A percentile compares a stretch with the other conserved stretches of the same genome.
Conservation (phyloP, 169 alveolate species). For the Cystoisospora suis region DNA sequence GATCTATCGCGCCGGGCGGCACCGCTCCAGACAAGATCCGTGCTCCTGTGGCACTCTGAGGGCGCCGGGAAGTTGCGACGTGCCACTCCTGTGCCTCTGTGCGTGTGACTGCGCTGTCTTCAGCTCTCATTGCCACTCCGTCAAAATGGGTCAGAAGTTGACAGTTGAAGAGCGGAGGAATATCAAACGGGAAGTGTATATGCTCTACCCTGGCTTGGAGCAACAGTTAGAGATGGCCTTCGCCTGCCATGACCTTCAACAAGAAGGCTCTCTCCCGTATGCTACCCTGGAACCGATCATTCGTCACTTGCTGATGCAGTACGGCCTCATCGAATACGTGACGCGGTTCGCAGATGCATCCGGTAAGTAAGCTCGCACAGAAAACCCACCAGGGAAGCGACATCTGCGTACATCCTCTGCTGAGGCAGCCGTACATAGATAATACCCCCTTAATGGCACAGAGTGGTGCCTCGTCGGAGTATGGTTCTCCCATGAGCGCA, state of each 20-base stretch:
- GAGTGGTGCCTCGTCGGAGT: no score
- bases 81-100: no score
- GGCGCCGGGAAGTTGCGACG: no score
- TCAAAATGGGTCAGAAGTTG: constrained; percentile 64
- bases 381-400: no score
- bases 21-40: no score
- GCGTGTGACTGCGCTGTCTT: background rate
- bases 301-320: constrained; percentile 81
- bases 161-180: constrained; percentile 64
- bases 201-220: constrained; percentile 81
- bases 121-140: background rate
- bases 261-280: constrained; percentile 78
- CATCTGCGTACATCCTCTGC: no score
- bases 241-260: constrained; percentile 79
- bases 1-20: no score
- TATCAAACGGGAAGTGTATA: constrained; percentile 64
- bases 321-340: constrained; percentile 83
- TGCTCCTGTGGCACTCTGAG: no score
- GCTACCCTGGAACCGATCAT: constrained; percentile 80
- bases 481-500: no score
- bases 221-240: constrained; percentile 80
- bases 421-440: no score
- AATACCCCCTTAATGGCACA: no score
- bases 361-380: no score
- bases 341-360: constrained; percentile 71